These are phyloP conservation scores for Hymenoscyphus fraxineus DNA, from an alignment of 2,329 filamentous ascomycete species.

Conservation along the genomic window DNA sequence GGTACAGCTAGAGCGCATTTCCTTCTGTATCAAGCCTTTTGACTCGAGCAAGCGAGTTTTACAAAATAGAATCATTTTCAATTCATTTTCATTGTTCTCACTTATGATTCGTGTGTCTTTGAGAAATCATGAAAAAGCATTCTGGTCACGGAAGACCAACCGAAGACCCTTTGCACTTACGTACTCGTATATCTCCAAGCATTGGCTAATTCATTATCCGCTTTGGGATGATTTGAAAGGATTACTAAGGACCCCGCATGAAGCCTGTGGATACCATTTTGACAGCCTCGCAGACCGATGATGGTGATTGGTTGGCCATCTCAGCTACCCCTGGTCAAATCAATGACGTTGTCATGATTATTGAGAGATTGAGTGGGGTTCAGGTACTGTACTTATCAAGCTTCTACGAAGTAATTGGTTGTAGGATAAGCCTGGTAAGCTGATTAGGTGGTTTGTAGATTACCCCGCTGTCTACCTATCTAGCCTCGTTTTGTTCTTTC, in stretches of 20 bases:
- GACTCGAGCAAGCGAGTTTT: not conserved
- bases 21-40: not conserved
- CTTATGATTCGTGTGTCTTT: no score
- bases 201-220: not conserved
- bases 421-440: not conserved
- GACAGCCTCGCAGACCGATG: not conserved
- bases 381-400: not conserved
- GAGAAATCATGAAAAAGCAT: no score
- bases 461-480: not conserved
- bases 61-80: not conserved
- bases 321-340: not conserved
- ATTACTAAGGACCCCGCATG: constrained; percentile 2
- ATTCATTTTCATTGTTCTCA: no score
- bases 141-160: no score
- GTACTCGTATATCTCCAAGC: not conserved
- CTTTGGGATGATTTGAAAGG: not conserved
- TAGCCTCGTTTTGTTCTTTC: no score
- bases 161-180: no score
- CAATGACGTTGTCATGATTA: constrained; percentile 1
- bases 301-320: not conserved
- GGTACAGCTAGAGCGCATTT: not conserved
- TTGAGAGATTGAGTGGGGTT: not conserved
- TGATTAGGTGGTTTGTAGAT: not conserved
- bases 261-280: not conserved
- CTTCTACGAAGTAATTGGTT: not conserved